Percentiles rank a stretch among this genome's conserved stretches.
Conservation (phyloP, 192 early-diverging fungal genomes). For the Umbelopsis sp. region DNA sequence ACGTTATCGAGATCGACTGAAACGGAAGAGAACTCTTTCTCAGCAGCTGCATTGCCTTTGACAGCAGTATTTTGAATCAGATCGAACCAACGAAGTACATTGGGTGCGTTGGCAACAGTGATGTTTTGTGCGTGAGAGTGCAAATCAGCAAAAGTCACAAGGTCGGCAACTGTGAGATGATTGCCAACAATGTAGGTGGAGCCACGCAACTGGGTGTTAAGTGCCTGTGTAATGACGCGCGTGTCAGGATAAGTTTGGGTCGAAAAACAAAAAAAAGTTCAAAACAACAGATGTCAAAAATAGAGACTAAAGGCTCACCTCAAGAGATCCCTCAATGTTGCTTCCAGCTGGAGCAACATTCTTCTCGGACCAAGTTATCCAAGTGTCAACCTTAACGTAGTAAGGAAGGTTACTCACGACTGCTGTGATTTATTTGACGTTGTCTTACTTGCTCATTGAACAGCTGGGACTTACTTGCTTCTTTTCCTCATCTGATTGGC, state of each 20-base stretch:
- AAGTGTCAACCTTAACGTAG: constrained; percentile 34
- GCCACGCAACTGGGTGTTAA: constrained; percentile 61
- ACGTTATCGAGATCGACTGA: constrained; percentile 50
- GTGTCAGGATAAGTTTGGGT: background rate
- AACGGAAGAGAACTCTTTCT: constrained; percentile 48
- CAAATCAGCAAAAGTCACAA: constrained; percentile 68
- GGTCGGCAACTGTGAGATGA: constrained; percentile 63
- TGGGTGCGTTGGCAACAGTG: constrained; percentile 45
- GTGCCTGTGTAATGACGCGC: constrained; percentile 4
- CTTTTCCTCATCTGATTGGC: constrained; percentile 26
- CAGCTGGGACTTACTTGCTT: constrained; percentile 19
- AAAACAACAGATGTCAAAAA: background rate
- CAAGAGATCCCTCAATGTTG: constrained; percentile 29
- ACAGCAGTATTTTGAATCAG: constrained; percentile 71
- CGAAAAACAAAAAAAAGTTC: too few species aligned
- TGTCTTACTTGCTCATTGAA: background rate
- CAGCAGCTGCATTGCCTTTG: constrained; percentile 39
- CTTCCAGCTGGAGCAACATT: constrained; percentile 22
- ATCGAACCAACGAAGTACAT: constrained; percentile 80
- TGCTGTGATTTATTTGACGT: background rate
- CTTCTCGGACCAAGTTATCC: constrained; percentile 26
- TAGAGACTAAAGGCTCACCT: constrained; percentile 2
- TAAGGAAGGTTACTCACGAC: background rate
- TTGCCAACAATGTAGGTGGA: constrained; percentile 70
- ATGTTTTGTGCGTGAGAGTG: constrained; percentile 50